Percentiles rank a stretch among this genome's conserved stretches.
phyloP scores from a whole-genome alignment of 768 basidiomycete genomes.

The Lactarius quietus region DNA sequence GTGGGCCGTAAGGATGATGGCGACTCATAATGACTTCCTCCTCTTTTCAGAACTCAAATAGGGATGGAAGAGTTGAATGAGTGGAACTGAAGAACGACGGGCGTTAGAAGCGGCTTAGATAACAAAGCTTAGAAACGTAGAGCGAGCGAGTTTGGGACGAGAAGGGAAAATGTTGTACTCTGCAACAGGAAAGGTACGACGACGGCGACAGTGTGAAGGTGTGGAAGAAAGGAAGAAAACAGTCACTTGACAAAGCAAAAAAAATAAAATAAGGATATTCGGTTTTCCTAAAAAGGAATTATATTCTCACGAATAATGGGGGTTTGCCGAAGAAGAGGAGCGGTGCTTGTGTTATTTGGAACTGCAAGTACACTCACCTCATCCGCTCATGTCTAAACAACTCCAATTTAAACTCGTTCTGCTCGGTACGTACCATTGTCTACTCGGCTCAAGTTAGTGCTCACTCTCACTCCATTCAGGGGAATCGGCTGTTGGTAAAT shows the following conservation, averaged over 20 bases:
- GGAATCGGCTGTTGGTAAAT: conserved; percentile 98
- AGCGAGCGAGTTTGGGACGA: background rate
- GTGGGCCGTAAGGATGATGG: conserved; percentile 77
- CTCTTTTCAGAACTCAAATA: conserved; percentile 30
- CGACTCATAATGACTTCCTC: conserved; percentile 60
- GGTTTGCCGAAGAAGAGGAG: background rate
- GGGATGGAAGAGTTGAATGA: conserved; percentile 20
- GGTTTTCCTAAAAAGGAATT: background rate
- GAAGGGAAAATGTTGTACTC: conserved; percentile 24
- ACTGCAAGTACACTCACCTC: conserved; percentile 19
- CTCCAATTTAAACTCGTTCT: conserved; percentile 96
- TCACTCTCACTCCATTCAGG: conserved; percentile 45
- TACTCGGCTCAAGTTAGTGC: background rate
- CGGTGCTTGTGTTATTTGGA: background rate
- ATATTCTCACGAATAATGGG: background rate
- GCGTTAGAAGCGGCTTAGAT: conserved; percentile 16
- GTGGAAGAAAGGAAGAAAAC: conserved; percentile 16
- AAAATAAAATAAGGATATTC: background rate
- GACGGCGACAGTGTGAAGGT: conserved; percentile 18
- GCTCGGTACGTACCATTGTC: conserved; percentile 56
- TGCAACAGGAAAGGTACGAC: conserved; percentile 19
- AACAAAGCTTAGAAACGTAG: background rate
- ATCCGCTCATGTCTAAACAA: conserved; percentile 77
- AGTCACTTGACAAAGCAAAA: conserved; percentile 6
- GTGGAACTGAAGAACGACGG: conserved; percentile 17